Base-by-base conservation (phyloP, 2,329 filamentous ascomycete species). In the Fusarium sp. region DNA sequence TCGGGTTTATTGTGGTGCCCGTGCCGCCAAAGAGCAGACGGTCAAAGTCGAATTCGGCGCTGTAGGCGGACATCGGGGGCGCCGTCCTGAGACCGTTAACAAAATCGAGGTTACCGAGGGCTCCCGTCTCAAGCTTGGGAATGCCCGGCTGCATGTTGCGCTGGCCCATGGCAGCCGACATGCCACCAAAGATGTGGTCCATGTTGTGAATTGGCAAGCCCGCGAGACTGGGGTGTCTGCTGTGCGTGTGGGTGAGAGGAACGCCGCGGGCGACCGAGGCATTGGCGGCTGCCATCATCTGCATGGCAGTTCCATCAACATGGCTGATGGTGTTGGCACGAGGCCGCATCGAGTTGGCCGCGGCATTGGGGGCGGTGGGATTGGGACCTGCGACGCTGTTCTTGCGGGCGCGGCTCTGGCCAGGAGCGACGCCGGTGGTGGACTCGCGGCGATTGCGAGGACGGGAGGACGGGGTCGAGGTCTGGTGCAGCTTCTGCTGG, bases 401-500 rank as follows among this genome's bases (percentile, higher is more conserved):
- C 87, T 98, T 98, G 70, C 97, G 93, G 66, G 96, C 94, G 70
- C 95, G 90, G 76, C 91, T 93, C 74, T 92, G 87, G 35, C 88
- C 89, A 16, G 90, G 89, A 8, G 89, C 88, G 10, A 92, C 91
- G 70, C 93, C 90, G 64, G 93, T 94, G 70, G 93, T 93, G 83
- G 97, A 98, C 85, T 98, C 97, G 75, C 97, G 91, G 76, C 96
- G 93, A 77, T 95, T 95, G 78, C 95, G 92, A 54, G 95, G 95
- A 70, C 95, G 91, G 54, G 95, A 93, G 7, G 95, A 95, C 7
- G 97, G 94, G 0, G 95, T 95, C 14, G 94, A 94, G 30, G 95
- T 95, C 88, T 97, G 95, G 82, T 99, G 97, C 57, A 99, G 90
- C 88, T 99, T 99, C 87, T 99, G 97, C 88, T 99, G 97, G 84